Conservation (phyloP, 2,329 filamentous ascomycete genomes). For the Fusarium domesticum region DNA sequence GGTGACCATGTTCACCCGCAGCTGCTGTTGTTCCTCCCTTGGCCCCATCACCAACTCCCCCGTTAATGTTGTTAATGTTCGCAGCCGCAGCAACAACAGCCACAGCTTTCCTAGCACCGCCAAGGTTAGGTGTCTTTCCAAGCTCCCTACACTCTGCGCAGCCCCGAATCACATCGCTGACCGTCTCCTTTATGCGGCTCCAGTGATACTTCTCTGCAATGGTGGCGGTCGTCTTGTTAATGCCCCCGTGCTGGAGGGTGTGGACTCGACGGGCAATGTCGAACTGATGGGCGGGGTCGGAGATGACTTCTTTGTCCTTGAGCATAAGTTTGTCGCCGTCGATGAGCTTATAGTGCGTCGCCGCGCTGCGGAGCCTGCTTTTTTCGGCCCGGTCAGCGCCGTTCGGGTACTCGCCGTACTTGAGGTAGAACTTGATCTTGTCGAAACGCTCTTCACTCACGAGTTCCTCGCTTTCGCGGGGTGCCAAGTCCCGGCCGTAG, state of each 20-base stretch:
- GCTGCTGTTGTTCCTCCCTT: conserved; percentile 7
- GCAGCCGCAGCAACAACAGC: conserved; percentile 1
- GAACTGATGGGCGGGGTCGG: conserved; percentile 84
- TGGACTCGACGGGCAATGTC: conserved; percentile 82
- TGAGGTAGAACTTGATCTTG: conserved; percentile 97
- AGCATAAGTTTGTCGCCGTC: conserved; percentile 83
- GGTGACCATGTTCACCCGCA: conserved; percentile 12
- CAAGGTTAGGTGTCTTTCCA: conserved; percentile 51
- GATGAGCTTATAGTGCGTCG: conserved; percentile 88
- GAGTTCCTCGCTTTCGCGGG: conserved; percentile 69
- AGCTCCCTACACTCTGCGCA: conserved; percentile 86
- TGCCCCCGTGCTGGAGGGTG: conserved; percentile 75
- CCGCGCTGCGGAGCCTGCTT: conserved; percentile 86
- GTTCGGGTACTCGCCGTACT: conserved; percentile 87
- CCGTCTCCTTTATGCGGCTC: conserved; percentile 97
- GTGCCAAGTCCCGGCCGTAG: conserved; percentile 64
- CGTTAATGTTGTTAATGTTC: conserved; percentile 3
- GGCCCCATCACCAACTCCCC: conserved; percentile 2
- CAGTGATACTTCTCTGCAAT: conserved; percentile 96
- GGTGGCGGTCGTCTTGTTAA: conserved; percentile 95
- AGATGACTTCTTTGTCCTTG: conserved; percentile 96
- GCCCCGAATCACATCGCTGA: conserved; percentile 89
- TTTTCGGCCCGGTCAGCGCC: conserved; percentile 95
- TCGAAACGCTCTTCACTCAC: conserved; percentile 96
- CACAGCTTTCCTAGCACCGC: conserved; percentile 23